Conservation (phyloP, 441 rosid genomes). For the Populus hybrid region DNA sequence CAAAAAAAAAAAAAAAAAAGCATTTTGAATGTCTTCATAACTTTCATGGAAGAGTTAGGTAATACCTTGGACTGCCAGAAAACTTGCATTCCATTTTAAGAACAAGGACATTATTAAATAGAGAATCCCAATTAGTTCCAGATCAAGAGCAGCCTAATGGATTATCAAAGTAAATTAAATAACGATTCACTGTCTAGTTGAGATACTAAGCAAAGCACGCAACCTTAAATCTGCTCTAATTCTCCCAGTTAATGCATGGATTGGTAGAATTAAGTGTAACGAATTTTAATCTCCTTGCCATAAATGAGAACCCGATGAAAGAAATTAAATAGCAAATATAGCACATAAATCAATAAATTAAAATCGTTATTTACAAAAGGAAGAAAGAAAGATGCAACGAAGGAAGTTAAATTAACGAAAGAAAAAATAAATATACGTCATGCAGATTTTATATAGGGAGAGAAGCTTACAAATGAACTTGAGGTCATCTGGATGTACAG, state of each 20-base stretch:
- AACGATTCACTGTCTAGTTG: too few relatives aligned
- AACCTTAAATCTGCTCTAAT: background rate
- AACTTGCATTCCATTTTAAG: background rate
- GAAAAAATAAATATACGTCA: background rate
- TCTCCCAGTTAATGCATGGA: background rate
- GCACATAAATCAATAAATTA: background rate
- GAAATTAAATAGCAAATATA: background rate
- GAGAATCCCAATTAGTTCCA: background rate
- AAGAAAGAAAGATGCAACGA: background rate
- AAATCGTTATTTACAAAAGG: background rate
- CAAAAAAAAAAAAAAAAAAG: too few relatives aligned
- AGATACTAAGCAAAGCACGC: background rate
- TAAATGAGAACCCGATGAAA: background rate
- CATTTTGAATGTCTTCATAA: background rate
- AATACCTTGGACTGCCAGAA: background rate
- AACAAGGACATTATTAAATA: background rate
- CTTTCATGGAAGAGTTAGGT: background rate
- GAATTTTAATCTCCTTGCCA: background rate
- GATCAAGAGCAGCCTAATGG: background rate
- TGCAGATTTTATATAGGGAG: background rate
- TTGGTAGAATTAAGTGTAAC: background rate
- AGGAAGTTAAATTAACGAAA: background rate
- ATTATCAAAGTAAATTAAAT: too few relatives aligned
- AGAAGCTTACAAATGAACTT: conserved; percentile 58
- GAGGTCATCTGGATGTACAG: conserved; percentile 92